These are phyloP conservation scores for Polyporus arcularius DNA, from an alignment of 768 basidiomycete species.

Conservation along the genomic window DNA sequence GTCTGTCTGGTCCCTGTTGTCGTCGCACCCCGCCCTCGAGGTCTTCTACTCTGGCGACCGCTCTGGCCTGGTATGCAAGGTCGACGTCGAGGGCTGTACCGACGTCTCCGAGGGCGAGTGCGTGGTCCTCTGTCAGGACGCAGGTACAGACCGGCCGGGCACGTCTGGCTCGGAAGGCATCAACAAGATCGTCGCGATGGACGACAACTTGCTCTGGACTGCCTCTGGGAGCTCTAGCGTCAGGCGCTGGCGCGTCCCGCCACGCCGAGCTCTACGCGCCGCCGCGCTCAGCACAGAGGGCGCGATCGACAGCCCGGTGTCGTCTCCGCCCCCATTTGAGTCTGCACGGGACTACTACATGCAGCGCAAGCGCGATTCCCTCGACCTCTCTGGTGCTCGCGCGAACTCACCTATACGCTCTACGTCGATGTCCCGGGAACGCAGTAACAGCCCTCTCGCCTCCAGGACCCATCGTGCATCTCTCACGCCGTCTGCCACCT, in stretches of 20 bases:
- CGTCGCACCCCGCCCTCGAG: conserved; percentile 81
- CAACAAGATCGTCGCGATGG: conserved; percentile 79
- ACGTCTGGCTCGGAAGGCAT: conserved; percentile 58
- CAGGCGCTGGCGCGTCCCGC: conserved; percentile 78
- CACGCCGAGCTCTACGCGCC: conserved; percentile 41
- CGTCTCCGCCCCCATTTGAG: conserved; percentile 15
- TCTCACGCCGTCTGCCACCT: conserved; percentile 25
- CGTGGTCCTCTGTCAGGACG: conserved; percentile 74
- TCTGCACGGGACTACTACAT: conserved; percentile 11
- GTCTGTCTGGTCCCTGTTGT: conserved; percentile 91
- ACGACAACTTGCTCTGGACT: conserved; percentile 88
- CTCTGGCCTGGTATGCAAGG: conserved; percentile 84
- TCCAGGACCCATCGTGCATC: conserved; percentile 17
- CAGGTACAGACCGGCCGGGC: conserved; percentile 38
- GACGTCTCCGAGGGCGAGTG: conserved; percentile 92
- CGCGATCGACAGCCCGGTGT: conserved; percentile 14
- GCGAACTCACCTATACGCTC: conserved; percentile 15
- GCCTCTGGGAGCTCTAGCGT: conserved; percentile 82
- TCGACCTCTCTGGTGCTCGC: conserved; percentile 16
- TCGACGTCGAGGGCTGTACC: conserved; percentile 83
- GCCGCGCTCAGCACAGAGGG: conserved; percentile 21
- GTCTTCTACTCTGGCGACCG: conserved; percentile 95
- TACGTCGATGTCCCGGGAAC: conserved; percentile 1
- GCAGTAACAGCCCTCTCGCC: conserved; percentile 20
- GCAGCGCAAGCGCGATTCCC: conserved; percentile 15